Base-by-base conservation (phyloP, 1,284 basidiomycete genomes). In the Rhodotorula mucilaginosa region DNA sequence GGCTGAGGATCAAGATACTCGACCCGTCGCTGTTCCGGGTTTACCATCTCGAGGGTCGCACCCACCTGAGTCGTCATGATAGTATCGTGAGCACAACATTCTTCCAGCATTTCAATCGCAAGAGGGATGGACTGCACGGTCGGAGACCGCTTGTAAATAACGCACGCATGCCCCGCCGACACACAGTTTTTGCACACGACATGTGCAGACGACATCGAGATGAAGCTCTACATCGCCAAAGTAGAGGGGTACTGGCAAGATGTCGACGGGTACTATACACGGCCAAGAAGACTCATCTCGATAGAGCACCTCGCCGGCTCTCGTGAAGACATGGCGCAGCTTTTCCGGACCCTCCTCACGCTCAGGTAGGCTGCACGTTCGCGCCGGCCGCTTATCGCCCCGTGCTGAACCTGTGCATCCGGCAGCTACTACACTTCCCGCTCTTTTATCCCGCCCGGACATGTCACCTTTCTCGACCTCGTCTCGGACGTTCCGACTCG, bases 231-330 rank as follows among this genome's bases (percentile, higher is more conserved):
- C 29, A 39, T 74, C 6, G n/a, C 65, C 0, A 73, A 71, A 26
- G 48, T 62, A 1, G 67, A 70, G 58, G 77, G 77, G 2, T 78
- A 72, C 70, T 78, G 76, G 76, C 57, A 56, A 47, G 74, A 78
- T 31, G 68, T 77, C 34, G 68, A 74, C 44, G 47, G 51, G 2
- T 76, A 77, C 63, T 78, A 78, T 56, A 62, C 61, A 2, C 23
- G 21, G 13, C 71, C 76, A 5, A 71, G 74, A 2, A 31, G 5
- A 19, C 62, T 77, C 0, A 46, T 78, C 16, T 67, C 72, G 15
- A 61, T 67, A 46, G 65, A 71, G 18, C 56, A 62, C 31, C 48
- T 73, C 5, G 34, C 59, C 1, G 71, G 67, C 26, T 29, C 61
- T 12, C 44, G 31, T 4, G 21, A 49, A 6, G 64, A 67, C 23